Evolutionary conservation across 225 moss, liverwort and hornwort genomes (phyloP), one percentile per base, ranked within the genome.

Genomic region (Sphagnum contortum): DNA sequence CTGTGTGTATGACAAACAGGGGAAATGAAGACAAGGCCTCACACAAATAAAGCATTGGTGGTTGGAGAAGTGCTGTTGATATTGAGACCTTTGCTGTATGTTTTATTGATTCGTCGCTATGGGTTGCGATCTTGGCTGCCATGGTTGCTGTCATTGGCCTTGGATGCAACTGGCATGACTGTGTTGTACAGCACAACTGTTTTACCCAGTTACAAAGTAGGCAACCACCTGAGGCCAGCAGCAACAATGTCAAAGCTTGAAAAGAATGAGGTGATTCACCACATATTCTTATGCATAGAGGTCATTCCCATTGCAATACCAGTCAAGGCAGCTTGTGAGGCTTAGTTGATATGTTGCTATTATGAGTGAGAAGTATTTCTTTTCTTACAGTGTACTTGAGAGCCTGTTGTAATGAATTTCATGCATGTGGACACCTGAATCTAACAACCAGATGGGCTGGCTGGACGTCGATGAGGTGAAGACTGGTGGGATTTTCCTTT

Each of bases 71-170:
- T 89, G 70, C 83, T 98, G 57, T 70, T 85, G n/a, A 88, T 91
- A 71, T 68, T 86, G 68, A 87, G 92, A 63, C 96, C 96, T 53
- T 77, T 98, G 45, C 76, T 98, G 29, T 98, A 92, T 59, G 87
- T 88, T 13, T 73, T 91, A 73, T 69, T 93, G 71, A 83, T 93
- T 53, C 90, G 92, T 67, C 78, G 89, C 64, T 81, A 87, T 70
- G 93, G 96, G 73, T 68, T 92, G 65, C 89, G 87, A 52, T 93
- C 96, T 44, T 98, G 96, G 96, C 87, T 77, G 60, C 93, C 96
- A 12, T 98, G 96, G 96, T 66, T 91, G 50, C 83, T 91, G 66
- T 88, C 93, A 14, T 83, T 98, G 51, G 88, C 91, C 55, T 7
- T 98, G 10, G 96, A 98, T 72, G 79, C 86, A 55, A 83, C 70